Base-by-base conservation (phyloP, 148 eudicot species). In the Drosera capensis region DNA sequence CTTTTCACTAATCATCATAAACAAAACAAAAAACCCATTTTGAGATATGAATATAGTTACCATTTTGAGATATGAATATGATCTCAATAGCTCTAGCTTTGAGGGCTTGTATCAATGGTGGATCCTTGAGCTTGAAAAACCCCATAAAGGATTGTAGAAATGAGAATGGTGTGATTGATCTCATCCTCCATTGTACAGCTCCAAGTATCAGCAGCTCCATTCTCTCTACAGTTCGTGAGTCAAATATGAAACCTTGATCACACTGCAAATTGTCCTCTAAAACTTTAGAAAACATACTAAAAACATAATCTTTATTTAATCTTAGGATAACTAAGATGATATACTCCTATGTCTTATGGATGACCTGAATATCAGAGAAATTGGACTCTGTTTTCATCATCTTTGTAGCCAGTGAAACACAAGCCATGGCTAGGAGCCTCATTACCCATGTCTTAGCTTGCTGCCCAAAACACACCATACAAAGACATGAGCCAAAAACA, bases 131-230 rank as follows among this genome's bases (percentile, higher is more conserved):
- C 41, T 66, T 57, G 53, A 77, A 68, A 18, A 72, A 50, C 0
- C 70, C 30, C 14, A 66, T 46, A 54, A 77, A 77, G 66, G 47
- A 72, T 53, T 59, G 15, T 8, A 55, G 3, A 56, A 77, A 77
- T 13, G 65, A 59, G 49, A 77, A 72, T 8, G 83, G 83, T n/a
- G 72, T 77, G 11, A 72, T 57, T 0, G 82, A 71, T 21, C 82
- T 62, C 75, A 72, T 72, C 54, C 82, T 53, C 82, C 82, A 77
- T 51, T 66, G 60, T 6, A 77, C 59, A 38, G 75, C 72, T 18
- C 63, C 72, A 2, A 77, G 68, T 5, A 77, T 68, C 35, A 77
- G 15, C 37, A 56, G 34, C 56, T 77, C 83, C 83, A 77, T 77
- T 20, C 78, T 24, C 45, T 53, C 43, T 24, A 72, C 60, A 0